These are phyloP conservation scores for Wallacemonas sp. DNA, from an alignment of 208 protist species.

Conservation along the genomic window DNA sequence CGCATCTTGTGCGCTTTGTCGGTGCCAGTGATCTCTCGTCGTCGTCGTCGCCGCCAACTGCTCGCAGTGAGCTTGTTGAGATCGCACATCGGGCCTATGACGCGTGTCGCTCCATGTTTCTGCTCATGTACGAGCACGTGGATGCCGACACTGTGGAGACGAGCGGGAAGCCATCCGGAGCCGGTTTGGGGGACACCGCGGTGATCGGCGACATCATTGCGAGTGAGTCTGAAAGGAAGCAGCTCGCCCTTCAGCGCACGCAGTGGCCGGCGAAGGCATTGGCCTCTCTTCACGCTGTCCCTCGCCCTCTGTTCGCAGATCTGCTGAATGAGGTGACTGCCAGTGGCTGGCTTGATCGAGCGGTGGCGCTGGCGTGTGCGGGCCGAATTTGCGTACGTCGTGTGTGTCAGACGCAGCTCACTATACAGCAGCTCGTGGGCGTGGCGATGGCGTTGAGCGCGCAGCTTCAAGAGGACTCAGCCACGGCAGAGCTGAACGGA, in stretches of 20 bases:
- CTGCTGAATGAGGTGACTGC: slow-evolving; percentile 50
- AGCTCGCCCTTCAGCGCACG: slow-evolving; percentile 21
- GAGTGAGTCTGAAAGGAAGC: neutral
- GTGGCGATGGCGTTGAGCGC: slow-evolving; percentile 59
- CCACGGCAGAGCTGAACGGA: neutral
- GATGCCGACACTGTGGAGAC: slow-evolving; percentile 10
- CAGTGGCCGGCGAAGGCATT: slow-evolving; percentile 47
- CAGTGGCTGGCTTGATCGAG: slow-evolving; percentile 37
- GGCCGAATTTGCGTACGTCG: slow-evolving; percentile 35
- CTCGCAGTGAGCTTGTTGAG: neutral
- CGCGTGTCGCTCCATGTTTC: slow-evolving; percentile 60
- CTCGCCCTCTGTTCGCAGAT: slow-evolving; percentile 41
- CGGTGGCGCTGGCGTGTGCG: slow-evolving; percentile 51
- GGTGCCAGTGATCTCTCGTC: neutral
- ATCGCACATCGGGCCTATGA: slow-evolving; percentile 43
- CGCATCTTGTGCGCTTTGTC: slow-evolving; percentile 38
- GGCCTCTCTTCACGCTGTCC: slow-evolving; percentile 52
- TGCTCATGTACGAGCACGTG: slow-evolving; percentile 55
- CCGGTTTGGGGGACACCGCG: too few relatives aligned
- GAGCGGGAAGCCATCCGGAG: too few relatives aligned
- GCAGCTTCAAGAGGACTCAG: slow-evolving; percentile 12
- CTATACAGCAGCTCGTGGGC: slow-evolving; percentile 45
- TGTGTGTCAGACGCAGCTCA: slow-evolving; percentile 28
- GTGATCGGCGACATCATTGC: neutral
- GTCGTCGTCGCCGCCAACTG: neutral